Percentiles rank a stretch among this genome's conserved stretches.
Conservation (phyloP, 139 green algal species). For the Pseudopediastrum boryanum region DNA sequence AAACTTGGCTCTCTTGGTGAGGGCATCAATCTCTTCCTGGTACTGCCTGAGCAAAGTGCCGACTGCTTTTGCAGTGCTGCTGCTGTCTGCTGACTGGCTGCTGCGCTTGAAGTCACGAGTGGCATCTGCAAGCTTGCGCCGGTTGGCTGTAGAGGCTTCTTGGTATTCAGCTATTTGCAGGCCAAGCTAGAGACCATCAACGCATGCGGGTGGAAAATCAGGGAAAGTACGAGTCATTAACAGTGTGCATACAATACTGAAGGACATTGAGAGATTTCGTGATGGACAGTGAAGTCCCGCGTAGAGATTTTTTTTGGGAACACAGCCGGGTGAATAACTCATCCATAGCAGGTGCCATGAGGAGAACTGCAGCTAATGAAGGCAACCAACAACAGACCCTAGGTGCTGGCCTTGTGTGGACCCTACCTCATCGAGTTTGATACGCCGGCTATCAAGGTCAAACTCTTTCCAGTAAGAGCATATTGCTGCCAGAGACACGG, state of each 20-base stretch:
- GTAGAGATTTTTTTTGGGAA: no score
- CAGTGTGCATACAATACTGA: no score
- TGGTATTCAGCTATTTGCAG: conserved; percentile 26
- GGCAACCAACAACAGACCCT: no score
- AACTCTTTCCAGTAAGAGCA: conserved; percentile 73
- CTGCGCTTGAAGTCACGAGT: conserved; percentile 57
- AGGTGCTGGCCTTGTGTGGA: no score
- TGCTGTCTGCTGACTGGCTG: conserved; percentile 19
- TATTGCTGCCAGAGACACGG: conserved; percentile 37
- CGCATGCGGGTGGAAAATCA: no score
- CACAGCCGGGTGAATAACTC: no score
- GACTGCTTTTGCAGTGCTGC: conserved; percentile 43
- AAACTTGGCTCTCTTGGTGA: conserved; percentile 66
- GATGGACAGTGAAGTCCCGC: no score
- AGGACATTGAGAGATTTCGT: no score
- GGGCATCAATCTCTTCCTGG: conserved; percentile 90
- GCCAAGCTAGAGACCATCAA: no score
- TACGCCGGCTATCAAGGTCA: conserved; percentile 79
- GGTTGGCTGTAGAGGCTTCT: conserved; percentile 34
- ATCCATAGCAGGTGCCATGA: no score
- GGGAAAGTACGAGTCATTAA: no score
- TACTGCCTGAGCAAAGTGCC: conserved; percentile 84
- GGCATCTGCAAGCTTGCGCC: conserved; percentile 51
- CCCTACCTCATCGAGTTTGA: conserved; percentile 82
- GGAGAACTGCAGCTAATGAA: no score